Conservation (phyloP, 176 grass and related monocot genomes). For the Musa troglodytarum region DNA sequence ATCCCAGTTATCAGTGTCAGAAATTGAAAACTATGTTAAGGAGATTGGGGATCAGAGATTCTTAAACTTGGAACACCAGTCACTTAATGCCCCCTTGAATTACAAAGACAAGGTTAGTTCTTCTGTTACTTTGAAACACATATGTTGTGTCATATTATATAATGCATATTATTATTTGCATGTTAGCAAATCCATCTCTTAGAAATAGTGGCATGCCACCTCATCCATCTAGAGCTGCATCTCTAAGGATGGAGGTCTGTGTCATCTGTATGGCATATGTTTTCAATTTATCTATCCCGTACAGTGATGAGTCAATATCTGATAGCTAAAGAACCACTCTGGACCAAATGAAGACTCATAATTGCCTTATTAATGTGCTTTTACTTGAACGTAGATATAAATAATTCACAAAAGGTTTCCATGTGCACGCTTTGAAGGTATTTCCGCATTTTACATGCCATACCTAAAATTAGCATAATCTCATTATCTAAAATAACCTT, state of each 20-base stretch:
- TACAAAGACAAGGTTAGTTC: conserved; percentile 83
- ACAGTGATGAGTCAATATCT: neutral
- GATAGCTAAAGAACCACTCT: neutral
- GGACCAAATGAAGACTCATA: neutral
- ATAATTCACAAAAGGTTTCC: neutral
- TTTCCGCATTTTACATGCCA: no score
- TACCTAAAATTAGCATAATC: no score
- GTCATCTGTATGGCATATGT: no score
- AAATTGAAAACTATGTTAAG: conserved; percentile 83
- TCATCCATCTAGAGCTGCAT: neutral
- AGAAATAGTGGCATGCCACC: neutral
- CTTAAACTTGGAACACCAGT: conserved; percentile 57
- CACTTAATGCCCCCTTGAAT: conserved; percentile 40
- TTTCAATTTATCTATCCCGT: no score
- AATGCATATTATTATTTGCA: neutral
- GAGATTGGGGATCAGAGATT: conserved; percentile 90
- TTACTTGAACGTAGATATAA: neutral
- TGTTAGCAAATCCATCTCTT: neutral
- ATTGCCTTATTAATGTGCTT: neutral
- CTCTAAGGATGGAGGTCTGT: neutral
- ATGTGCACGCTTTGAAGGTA: neutral
- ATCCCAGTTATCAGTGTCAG: conserved; percentile 72
- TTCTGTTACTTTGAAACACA: neutral
- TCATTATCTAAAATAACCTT: no score
- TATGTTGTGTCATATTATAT: neutral